Evolutionary conservation across 1,284 basidiomycete genomes (phyloP).

Genomic region (Cutaneotrichosporon arboriforme): DNA sequence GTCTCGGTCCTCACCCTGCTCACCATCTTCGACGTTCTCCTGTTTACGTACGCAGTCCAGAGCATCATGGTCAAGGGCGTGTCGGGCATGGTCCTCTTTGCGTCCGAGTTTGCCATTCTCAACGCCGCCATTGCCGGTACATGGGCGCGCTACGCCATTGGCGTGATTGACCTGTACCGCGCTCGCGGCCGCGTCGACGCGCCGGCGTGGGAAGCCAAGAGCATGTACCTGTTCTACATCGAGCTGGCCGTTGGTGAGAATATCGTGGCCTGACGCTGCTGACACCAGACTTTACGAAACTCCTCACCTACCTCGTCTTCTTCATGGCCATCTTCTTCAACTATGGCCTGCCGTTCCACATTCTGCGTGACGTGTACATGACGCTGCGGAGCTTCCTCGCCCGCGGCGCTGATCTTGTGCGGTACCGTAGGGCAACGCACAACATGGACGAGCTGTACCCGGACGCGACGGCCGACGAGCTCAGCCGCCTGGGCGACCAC

Average conservation of each 20-base stretch:
- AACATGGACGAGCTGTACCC: slow-evolving; percentile 98
- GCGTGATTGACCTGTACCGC: slow-evolving; percentile 71
- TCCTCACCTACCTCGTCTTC: slow-evolving; percentile 86
- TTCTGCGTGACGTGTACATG: slow-evolving; percentile 92
- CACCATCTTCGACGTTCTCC: slow-evolving; percentile 31
- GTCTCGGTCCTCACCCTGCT: slow-evolving; percentile 48
- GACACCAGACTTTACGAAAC: slow-evolving; percentile 76
- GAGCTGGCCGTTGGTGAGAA: slow-evolving; percentile 82
- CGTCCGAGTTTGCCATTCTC: slow-evolving; percentile 90
- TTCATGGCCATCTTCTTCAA: slow-evolving; percentile 86
- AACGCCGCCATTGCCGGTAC: slow-evolving; percentile 69
- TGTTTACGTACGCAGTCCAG: slow-evolving; percentile 36
- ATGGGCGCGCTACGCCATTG: slow-evolving; percentile 79
- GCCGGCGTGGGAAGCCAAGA: slow-evolving; percentile 94
- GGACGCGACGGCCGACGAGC: slow-evolving; percentile 81
- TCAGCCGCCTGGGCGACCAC: slow-evolving; percentile 71
- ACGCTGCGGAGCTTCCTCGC: slow-evolving; percentile 86
- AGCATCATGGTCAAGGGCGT: slow-evolving; percentile 55
- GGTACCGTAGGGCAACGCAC: slow-evolving; percentile 86
- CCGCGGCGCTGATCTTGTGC: slow-evolving; percentile 76
- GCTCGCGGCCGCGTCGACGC: slow-evolving; percentile 80
- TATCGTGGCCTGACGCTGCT: slow-evolving; percentile 10
- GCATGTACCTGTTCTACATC: slow-evolving; percentile 93
- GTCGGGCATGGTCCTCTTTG: slow-evolving; percentile 81
- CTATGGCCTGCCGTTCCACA: slow-evolving; percentile 95